Base-by-base conservation (phyloP, 257 asterid genomes). In the Lycium barbarum region DNA sequence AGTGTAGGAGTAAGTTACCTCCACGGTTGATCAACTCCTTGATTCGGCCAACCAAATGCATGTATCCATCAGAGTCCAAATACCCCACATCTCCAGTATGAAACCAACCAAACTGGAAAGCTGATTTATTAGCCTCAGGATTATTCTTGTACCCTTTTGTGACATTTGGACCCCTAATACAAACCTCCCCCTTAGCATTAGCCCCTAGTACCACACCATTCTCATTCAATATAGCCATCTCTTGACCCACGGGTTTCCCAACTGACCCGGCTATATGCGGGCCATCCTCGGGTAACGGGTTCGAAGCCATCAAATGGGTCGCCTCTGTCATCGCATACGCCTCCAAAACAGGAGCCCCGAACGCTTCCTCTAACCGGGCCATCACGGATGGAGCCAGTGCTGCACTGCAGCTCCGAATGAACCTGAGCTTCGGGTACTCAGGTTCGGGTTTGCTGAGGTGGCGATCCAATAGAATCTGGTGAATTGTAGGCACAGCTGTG, bases 261-360 rank as follows among this genome's bases (percentile, higher is more conserved):
- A 95, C 99, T 0, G 99, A 95, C 51, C 98, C 93, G 12, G 99
- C 84, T 63, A 90, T 89, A 82, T 94, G 98, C 0, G 95, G 95
- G 20, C 99, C 99, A 6, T 88, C 90, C 87, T 93, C 95, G 1
- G 95, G 96, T 88, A 94, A 89, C 0, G 99, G 98, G 85, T 95
- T 95, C 6, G 99, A 94, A 2, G 97, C 88, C 99, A 94, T 95
- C 91, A 94, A 86, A 88, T 95, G 98, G 5, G 94, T 86, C 2
- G 99, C 99, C 87, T 95, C 99, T 1, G 99, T 95, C 99, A 95
- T 95, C 3, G 99, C 99, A 71, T 95, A 95, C 0, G 98, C 97
- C 91, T 95, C 98, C 87, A 95, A 84, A 26, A 94, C 99, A 7
- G 99, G 97, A 6, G 98, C 97, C 6, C 62, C 87, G 72, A 97